Base-by-base conservation (phyloP, 2,329 filamentous ascomycete species). In the Sclerotinia sclerotiorum region DNA sequence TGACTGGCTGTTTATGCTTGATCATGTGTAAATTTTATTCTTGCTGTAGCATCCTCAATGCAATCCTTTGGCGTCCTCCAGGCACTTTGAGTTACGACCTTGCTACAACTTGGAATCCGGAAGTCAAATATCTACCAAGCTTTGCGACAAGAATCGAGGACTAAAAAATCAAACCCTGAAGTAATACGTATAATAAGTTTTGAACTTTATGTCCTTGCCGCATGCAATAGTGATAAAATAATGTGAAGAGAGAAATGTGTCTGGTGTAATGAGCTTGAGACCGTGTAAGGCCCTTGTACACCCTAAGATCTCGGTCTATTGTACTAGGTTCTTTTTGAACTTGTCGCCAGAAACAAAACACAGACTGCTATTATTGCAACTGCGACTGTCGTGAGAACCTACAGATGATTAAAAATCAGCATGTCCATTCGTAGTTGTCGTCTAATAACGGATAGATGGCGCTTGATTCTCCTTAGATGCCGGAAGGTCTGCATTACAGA, bases 81-180 rank as follows among this genome's bases (percentile, higher is more conserved):
- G 80, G 15, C 91, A 83, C 73, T 85, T 89, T 27, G 90, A 90
- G 0, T 90, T 89, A 29, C 78, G 81, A 1, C 83, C 78, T 39
- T 85, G 85, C 91, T 91, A 95, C 13, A 94, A 87, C 78, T 96
- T 95, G 82, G 95, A 95, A 76, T 96, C 92, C 0, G 92, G 90
- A n/a, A 96, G 82, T 76, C 95, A 96, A 56, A 96, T 93, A 77
- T 95, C 92, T 0, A 95, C 87, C 39, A 96, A 81, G 0, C 92
- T 92, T 73, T 95, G 88, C 73, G 96, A 84, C 11, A 95, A 82
- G 79, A 1, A 96, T 81, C 0, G 89, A 1, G 2, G 87, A 88
- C 0, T 35, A 35, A 90, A 80, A 89, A 92, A 79, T 96, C 92
- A 75, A 91, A 96, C 15, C 89, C 88, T 0, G 90, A 93, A 0